Percentiles rank a stretch among this genome's conserved stretches.
Evolutionary conservation across 176 grass and related monocot genomes (phyloP).

Genomic region (Aegilops longissima): DNA sequence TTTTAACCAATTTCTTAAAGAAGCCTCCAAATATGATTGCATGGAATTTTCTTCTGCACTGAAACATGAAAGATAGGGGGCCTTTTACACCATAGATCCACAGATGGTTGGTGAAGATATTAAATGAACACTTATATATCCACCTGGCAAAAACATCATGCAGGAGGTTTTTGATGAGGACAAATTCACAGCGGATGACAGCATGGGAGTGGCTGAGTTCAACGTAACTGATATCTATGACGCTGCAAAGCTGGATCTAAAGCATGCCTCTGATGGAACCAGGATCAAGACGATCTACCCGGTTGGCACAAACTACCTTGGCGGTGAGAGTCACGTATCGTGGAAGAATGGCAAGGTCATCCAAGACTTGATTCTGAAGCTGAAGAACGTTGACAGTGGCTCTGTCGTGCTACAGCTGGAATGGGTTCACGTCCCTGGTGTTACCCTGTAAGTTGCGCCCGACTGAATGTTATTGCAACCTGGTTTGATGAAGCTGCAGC

Average conservation of each 20-base stretch:
- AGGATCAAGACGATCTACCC: conserved; percentile 65
- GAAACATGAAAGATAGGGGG: background rate
- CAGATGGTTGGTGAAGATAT: background rate
- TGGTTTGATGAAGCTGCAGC: background rate
- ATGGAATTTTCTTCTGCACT: background rate
- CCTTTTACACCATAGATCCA: background rate
- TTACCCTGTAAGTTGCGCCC: conserved; percentile 30
- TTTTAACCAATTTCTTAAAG: background rate
- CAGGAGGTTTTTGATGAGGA: conserved; percentile 93
- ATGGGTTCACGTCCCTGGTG: conserved; percentile 68
- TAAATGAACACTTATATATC: background rate
- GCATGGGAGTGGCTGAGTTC: conserved; percentile 66
- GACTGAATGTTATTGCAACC: background rate
- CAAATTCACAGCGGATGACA: conserved; percentile 81
- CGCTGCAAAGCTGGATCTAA: conserved; percentile 59
- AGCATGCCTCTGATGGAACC: conserved; percentile 31
- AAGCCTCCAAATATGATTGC: background rate
- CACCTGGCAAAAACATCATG: background rate
- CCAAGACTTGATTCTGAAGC: conserved; percentile 71
- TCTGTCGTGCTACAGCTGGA: conserved; percentile 72
- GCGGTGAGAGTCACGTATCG: conserved; percentile 57
- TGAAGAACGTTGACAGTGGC: conserved; percentile 69
- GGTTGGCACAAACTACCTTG: conserved; percentile 57
- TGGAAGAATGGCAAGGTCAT: conserved; percentile 65
- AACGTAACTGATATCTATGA: conserved; percentile 55